Evolutionary conservation across 2,329 filamentous ascomycete genomes (phyloP), one percentile per base, ranked within the genome.

Genomic region (Colletotrichum limetticola): DNA sequence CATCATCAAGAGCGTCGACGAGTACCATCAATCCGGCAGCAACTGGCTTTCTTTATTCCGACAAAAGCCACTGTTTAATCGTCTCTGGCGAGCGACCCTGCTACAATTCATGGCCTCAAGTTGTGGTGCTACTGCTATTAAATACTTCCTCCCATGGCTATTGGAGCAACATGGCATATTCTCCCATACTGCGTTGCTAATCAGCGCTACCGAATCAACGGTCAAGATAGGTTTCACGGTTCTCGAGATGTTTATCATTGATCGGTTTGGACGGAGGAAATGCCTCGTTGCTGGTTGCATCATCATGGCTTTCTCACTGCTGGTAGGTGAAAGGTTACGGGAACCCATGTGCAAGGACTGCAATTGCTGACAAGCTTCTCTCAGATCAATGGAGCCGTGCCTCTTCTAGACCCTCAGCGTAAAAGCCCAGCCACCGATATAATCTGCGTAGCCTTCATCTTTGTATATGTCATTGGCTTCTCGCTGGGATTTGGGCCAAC

Each of bases 91-190:
- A 22, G 88, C 88, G 1, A 84, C 87, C 0, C 79, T 90, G 1
- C 82, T 91, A 5, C 88, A 90, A 77, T 90, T 91, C 78, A 88
- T 91, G 86, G 86, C 87, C 0, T 88, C 90, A 75, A 88, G 90
- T 86, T 90, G 87, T 75, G 89, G 89, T 24, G 88, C 88, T 16
- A 88, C 88, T 0, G 88, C 88, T 3, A 90, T 91, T 83, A 90
- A 91, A 76, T 90, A 91, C 75, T 90, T 90, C 75, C 83, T 91
- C 0, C 89, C 89, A 0, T 85, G 84, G 0, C 85, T 90, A 9
- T 86, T 91, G 71, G 78, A 83, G 64, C 84, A 84, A 3, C 80
- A 91, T 1, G 89, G 89, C 0, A 78, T 90, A 1, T 80, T 82
- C 49, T 84, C 84, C 6, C 83, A 86, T 9, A 69, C 87, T 19